Conservation (phyloP, 208 protist species). For the Crithidia fasciculata region DNA sequence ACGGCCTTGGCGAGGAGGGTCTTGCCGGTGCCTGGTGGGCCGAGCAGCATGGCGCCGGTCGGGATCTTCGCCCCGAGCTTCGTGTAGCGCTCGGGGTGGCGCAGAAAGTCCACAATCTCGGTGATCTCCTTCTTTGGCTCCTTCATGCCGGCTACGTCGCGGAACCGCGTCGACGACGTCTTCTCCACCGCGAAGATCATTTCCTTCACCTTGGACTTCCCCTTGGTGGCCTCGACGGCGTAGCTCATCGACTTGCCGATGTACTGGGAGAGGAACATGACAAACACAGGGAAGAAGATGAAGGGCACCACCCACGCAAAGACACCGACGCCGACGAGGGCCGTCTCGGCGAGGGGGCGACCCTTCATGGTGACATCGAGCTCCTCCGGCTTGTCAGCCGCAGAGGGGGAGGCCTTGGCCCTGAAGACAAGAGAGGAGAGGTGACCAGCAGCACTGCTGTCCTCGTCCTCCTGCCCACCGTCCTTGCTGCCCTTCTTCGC, state of each 20-base stretch:
- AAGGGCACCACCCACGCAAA: constrained; percentile 85
- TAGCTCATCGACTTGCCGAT: constrained; percentile 63
- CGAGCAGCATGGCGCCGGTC: constrained; percentile 86
- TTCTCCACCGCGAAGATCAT: constrained; percentile 71
- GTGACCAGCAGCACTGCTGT: not conserved
- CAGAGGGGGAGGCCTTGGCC: not conserved
- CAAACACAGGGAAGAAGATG: constrained; percentile 84
- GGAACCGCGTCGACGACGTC: constrained; percentile 66
- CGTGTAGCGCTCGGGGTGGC: constrained; percentile 78
- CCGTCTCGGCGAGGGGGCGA: constrained; percentile 60
- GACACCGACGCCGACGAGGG: constrained; percentile 63
- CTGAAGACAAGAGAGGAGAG: not conserved
- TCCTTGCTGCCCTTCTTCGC: not conserved
- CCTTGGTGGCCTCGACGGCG: constrained; percentile 56
- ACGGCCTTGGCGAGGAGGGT: constrained; percentile 95
- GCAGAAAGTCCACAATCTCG: constrained; percentile 97
- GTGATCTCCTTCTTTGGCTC: constrained; percentile 97
- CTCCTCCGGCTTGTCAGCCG: constrained; percentile 30
- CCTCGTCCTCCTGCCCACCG: not conserved
- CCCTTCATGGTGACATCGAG: constrained; percentile 55
- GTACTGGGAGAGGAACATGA: constrained; percentile 74
- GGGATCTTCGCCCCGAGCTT: constrained; percentile 85
- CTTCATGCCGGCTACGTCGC: constrained; percentile 91
- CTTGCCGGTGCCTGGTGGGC: constrained; percentile 95
- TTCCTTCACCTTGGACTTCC: constrained; percentile 58